A percentile compares a stretch with the other conserved stretches of the same genome.
Evolutionary conservation across 257 asterid genomes (phyloP).

Genomic region (Hygrophila difformis): DNA sequence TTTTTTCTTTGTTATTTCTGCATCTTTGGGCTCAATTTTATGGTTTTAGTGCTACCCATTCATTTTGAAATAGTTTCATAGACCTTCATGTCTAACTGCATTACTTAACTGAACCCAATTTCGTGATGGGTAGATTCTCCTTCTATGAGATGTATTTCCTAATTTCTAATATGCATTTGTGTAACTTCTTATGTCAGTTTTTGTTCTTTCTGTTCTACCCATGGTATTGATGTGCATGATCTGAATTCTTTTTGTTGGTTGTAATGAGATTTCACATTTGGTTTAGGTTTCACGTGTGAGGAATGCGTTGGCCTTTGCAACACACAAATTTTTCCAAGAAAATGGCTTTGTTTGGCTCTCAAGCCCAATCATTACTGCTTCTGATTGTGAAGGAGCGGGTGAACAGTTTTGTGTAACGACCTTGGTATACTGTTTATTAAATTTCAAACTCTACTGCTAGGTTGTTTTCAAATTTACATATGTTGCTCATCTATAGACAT

Average conservation of each 20-base stretch:
- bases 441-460: constrained; percentile 6
- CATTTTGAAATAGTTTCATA: too few species aligned
- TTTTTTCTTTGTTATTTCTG: too few species aligned
- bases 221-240: background rate
- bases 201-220: constrained; percentile 11
- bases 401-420: constrained; percentile 98
- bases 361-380: constrained; percentile 94
- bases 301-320: constrained; percentile 87
- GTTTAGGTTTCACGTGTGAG: constrained; percentile 90
- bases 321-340: constrained; percentile 92
- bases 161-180: constrained; percentile 1
- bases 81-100: too few species aligned
- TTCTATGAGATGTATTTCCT: constrained; percentile 1
- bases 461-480: constrained; percentile 5
- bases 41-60: too few species aligned
- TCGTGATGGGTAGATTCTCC: background rate
- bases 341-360: constrained; percentile 96
- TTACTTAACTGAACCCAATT: too few species aligned
- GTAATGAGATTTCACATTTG: background rate
- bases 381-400: constrained; percentile 99
- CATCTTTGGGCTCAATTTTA: too few species aligned
- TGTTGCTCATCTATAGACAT: constrained; percentile 17
- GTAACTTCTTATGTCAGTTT: background rate
- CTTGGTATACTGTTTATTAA: constrained; percentile 55
- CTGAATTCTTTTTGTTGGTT: background rate